Evolutionary conservation across 176 grass and related monocot species (phyloP).

Genomic region (Zoysia japonica): DNA sequence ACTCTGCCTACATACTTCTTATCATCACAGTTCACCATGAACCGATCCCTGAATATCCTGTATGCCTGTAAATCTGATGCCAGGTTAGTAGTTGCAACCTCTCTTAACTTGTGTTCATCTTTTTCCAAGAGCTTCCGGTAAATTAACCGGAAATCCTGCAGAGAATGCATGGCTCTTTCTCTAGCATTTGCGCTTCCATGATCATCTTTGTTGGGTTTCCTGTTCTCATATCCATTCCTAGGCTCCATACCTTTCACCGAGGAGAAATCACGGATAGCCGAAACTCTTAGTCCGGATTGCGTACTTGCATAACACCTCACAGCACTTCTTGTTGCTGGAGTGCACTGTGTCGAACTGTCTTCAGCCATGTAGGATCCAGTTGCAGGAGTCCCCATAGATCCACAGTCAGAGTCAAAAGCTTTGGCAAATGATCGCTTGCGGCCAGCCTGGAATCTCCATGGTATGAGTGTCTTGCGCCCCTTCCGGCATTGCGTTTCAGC

Average conservation of each 20-base stretch:
- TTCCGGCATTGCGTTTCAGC: conserved; percentile 23
- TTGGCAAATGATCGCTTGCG: conserved; percentile 60
- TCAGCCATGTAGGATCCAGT: conserved; percentile 3
- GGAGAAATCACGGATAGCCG: conserved; percentile 45
- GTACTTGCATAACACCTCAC: conserved; percentile 46
- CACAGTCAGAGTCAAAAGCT: conserved; percentile 33
- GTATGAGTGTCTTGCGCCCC: conserved; percentile 51
- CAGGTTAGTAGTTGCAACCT: conserved; percentile 2
- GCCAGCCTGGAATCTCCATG: conserved; percentile 77
- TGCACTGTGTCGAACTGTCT: conserved; percentile 26
- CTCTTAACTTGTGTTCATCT: conserved; percentile 39
- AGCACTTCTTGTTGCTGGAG: conserved; percentile 47
- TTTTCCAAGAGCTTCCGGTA: conserved; percentile 51
- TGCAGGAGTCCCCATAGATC: conserved; percentile 5
- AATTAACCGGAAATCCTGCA: conserved; percentile 59
- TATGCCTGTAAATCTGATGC: conserved; percentile 54
- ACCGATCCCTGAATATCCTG: conserved; percentile 64
- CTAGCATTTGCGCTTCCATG: conserved; percentile 18
- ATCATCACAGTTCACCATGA: conserved; percentile 30
- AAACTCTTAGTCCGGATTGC: conserved; percentile 61
- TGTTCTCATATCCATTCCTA: conserved; percentile 19
- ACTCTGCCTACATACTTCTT: conserved; percentile 69
- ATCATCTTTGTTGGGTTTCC: conserved; percentile 31
- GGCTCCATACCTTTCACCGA: conserved; percentile 30
- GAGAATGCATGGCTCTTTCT: conserved; percentile 44